These are phyloP conservation scores for Coemansia nantahalensis DNA, from an alignment of 192 early-diverging fungal species.

Conservation along the genomic window DNA sequence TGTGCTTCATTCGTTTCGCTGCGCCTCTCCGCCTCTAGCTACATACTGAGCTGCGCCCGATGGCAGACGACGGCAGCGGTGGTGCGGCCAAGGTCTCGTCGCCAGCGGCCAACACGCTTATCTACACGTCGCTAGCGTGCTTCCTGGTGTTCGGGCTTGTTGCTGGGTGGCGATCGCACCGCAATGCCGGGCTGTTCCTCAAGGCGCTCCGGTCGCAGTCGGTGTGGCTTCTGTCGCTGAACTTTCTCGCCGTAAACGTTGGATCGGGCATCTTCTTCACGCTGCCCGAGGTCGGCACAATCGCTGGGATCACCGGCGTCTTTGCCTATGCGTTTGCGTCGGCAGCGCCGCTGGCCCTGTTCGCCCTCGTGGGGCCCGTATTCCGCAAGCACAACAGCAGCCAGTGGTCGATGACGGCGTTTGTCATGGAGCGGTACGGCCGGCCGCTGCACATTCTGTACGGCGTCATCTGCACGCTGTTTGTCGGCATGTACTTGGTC, in stretches of 20 bases:
- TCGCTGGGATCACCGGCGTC: slow-evolving; percentile 63
- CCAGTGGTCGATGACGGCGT: slow-evolving; percentile 65
- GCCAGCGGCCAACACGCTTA: slow-evolving; percentile 54
- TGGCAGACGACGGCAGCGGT: slow-evolving; percentile 13
- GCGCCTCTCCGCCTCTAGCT: neutral
- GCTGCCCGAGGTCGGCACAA: slow-evolving; percentile 63
- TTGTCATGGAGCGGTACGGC: slow-evolving; percentile 63
- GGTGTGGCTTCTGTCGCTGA: slow-evolving; percentile 48
- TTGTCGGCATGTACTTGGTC: slow-evolving; percentile 62
- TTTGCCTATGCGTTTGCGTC: slow-evolving; percentile 65
- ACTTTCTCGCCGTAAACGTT: slow-evolving; percentile 57
- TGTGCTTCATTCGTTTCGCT: too few relatives aligned
- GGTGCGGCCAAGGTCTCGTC: slow-evolving; percentile 32
- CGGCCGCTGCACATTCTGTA: slow-evolving; percentile 57
- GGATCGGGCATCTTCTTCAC: slow-evolving; percentile 65
- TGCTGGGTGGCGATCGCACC: slow-evolving; percentile 52
- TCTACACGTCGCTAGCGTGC: slow-evolving; percentile 54
- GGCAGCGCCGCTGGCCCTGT: slow-evolving; percentile 58
- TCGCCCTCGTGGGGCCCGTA: slow-evolving; percentile 59
- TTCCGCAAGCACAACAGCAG: slow-evolving; percentile 59
- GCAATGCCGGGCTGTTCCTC: slow-evolving; percentile 55
- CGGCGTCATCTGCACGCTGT: slow-evolving; percentile 58
- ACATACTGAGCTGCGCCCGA: too few relatives aligned
- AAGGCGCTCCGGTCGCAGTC: slow-evolving; percentile 55
- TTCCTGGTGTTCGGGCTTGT: slow-evolving; percentile 57